These are phyloP conservation scores for Gelatoporia subvermispora DNA, from an alignment of 768 basidiomycete species.

Conservation along the genomic window DNA sequence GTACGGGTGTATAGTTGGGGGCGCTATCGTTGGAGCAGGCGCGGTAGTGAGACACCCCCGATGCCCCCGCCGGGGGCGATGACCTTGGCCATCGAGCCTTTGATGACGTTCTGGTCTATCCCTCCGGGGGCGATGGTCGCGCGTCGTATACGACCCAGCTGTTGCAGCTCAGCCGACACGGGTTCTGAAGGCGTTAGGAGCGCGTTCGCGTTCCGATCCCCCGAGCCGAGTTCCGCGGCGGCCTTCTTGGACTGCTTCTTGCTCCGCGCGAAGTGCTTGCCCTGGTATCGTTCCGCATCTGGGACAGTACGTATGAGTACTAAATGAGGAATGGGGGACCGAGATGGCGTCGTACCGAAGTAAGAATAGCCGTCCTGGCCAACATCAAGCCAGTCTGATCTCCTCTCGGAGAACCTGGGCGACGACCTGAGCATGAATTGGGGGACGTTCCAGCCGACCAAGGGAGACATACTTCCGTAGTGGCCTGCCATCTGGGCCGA, in stretches of 20 bases:
- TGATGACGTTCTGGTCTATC: constrained; percentile 47
- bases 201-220: constrained; percentile 4
- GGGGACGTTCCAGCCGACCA: no score
- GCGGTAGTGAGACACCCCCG: constrained; percentile 1
- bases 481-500: constrained; percentile 54
- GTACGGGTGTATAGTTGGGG: no score
- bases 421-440: no score
- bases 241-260: constrained; percentile 5
- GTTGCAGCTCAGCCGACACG: constrained; percentile 30
- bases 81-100: constrained; percentile 52
- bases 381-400: constrained; percentile 61
- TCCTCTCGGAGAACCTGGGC: constrained; percentile 52
- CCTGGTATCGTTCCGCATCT: constrained; percentile 11
- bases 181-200: constrained; percentile 32
- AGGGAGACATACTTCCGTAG: constrained; percentile 48
- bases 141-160: constrained; percentile 38
- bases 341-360: constrained; percentile 22
- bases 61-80: constrained; percentile 22
- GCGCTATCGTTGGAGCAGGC: constrained; percentile 3
- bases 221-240: neutral
- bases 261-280: constrained; percentile 4
- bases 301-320: neutral
- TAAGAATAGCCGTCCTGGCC: constrained; percentile 53
- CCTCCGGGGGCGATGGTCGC: constrained; percentile 30
- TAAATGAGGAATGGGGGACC: neutral